phyloP scores from a whole-genome alignment of 2,329 filamentous ascomycete species.

The Fusarium graminum region DNA sequence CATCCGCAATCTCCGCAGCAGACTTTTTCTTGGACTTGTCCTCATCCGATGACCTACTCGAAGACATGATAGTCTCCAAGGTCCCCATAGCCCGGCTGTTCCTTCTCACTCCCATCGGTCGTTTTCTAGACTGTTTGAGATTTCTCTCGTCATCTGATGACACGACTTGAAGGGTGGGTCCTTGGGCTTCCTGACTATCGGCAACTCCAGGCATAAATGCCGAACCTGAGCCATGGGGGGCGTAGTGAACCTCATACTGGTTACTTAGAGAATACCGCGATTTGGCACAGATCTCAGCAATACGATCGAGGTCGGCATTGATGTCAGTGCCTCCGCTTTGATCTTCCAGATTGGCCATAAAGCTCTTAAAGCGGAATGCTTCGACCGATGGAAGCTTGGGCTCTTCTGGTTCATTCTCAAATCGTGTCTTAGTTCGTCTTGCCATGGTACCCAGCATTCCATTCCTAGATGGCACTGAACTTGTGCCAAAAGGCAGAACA shows the following conservation, averaged over 20 bases:
- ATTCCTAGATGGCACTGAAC: slow-evolving; percentile 53
- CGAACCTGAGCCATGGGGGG: slow-evolving; percentile 70
- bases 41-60: slow-evolving; percentile 73
- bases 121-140: slow-evolving; percentile 55
- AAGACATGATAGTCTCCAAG: slow-evolving; percentile 75
- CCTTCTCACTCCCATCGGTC: slow-evolving; percentile 58
- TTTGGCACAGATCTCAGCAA: slow-evolving; percentile 75
- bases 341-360: slow-evolving; percentile 68
- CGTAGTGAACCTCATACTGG: slow-evolving; percentile 75
- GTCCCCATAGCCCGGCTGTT: slow-evolving; percentile 71
- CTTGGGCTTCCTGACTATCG: slow-evolving; percentile 54
- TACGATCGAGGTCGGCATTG: slow-evolving; percentile 71
- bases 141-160: slow-evolving; percentile 68
- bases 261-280: slow-evolving; percentile 75
- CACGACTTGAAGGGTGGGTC: slow-evolving; percentile 70
- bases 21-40: slow-evolving; percentile 71
- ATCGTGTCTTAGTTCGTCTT: slow-evolving; percentile 57
- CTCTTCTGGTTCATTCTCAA: slow-evolving; percentile 50
- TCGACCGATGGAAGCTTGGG: slow-evolving; percentile 71
- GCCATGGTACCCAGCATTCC: slow-evolving; percentile 60
- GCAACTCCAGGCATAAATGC: slow-evolving; percentile 57
- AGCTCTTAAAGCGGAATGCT: slow-evolving; percentile 74
- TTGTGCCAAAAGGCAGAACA: slow-evolving; percentile 53
- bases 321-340: slow-evolving; percentile 62
- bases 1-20: slow-evolving; percentile 67